Percentiles rank a stretch among this genome's conserved stretches.
Conservation (phyloP, 2,329 filamentous ascomycete species). For the Aspergillus vadensis region DNA sequence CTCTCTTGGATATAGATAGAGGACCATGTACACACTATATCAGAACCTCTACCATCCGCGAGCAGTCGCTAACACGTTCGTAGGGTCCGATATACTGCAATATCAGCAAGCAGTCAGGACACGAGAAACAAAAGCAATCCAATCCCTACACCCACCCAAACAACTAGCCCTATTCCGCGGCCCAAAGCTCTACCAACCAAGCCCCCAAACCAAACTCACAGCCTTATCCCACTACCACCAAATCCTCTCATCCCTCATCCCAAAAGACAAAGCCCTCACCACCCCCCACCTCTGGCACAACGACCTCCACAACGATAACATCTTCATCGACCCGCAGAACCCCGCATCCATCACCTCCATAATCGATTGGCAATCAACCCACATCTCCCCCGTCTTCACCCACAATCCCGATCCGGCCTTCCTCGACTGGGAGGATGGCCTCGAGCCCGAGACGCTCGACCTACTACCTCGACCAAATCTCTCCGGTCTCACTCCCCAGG, state of each 20-base stretch:
- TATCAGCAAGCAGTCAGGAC: conserved; percentile 28
- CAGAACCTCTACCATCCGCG: conserved; percentile 8
- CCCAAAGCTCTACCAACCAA: conserved; percentile 30
- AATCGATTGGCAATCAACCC: conserved; percentile 37
- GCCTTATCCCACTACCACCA: conserved; percentile 28
- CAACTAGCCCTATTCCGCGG: conserved; percentile 32
- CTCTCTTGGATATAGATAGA: conserved; percentile 26
- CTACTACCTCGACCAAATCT: conserved; percentile 24
- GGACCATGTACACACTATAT: conserved; percentile 29
- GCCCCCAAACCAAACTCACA: conserved; percentile 27
- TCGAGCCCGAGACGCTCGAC: conserved; percentile 32
- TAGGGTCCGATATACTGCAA: conserved; percentile 29
- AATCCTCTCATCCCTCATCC: conserved; percentile 27
- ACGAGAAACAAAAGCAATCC: conserved; percentile 28
- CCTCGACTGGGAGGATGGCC: conserved; percentile 29
- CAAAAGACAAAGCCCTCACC: conserved; percentile 24
- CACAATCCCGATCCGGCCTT: conserved; percentile 31
- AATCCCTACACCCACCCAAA: conserved; percentile 27
- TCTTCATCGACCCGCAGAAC: conserved; percentile 36
- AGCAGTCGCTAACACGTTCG: conserved; percentile 19
- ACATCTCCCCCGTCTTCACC: conserved; percentile 33
- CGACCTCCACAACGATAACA: conserved; percentile 33
- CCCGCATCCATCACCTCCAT: conserved; percentile 30
- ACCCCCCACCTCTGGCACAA: conserved; percentile 32
- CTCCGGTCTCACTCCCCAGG: conserved; percentile 28